Evolutionary conservation across 371 early-diverging fungal species (phyloP), one percentile per base, ranked within the genome.

Genomic region (Mucor lusitanicus): DNA sequence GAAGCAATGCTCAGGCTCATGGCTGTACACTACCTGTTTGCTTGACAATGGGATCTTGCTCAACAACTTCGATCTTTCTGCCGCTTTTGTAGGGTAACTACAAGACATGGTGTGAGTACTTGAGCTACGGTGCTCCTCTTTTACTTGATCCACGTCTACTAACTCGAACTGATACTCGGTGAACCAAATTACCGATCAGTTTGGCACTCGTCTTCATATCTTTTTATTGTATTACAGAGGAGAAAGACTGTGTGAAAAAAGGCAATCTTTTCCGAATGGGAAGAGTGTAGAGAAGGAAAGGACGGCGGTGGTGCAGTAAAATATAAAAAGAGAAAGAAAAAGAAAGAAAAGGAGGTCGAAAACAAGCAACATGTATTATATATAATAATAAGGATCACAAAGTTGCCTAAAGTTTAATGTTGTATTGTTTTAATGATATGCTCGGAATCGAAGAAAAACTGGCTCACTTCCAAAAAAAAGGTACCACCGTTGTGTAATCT

Each of bases 11-110:
- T 23, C 12, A 50, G 27, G 12, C 2, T 1, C 12, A 35, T 35
- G 15, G 40, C 53, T 53, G 13, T 3, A 19, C 5, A 17, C 1
- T 71, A 76, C 81, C 85, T 58, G 87, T 89, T 72, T 89, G 90
- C 64, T 87, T 85, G 33, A 91, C 84, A 48, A 88, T 79, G 32
- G 91, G 90, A 72, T 91, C 89, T 65, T 83, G 74, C 64, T 89
- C 89, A 60, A 89, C 76, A 32, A 70, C 75, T 56, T 89, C 90
- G 25, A 89, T 72, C 48, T 73, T 71, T 42, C 84, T 72, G 40
- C 85, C 87, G 46, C 75, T 84, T 68, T 87, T 82, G 53, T 78
- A 83, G 28, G 91, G 90, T 35, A 89, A 78, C 90, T 89, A 39
- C 40, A 19, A 32, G 19, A 7, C 25, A 12, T 53, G 27, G 4